These are phyloP conservation scores for Pythium brachiatum DNA, from an alignment of 352 stramenopile species.

Conservation along the genomic window DNA sequence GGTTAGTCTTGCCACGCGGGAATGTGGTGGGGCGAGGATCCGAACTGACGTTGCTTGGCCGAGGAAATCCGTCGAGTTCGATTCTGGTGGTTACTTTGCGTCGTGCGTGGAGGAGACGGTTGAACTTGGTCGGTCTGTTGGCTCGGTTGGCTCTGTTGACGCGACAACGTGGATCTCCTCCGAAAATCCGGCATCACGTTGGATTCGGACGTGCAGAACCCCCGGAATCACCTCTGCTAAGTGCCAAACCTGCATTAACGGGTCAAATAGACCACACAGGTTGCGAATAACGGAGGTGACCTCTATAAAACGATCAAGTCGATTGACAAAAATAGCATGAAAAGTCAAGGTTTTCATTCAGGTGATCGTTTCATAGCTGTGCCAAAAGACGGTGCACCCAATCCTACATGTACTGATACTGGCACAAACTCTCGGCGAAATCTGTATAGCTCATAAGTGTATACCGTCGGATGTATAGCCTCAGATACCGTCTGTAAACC, in stretches of 20 bases:
- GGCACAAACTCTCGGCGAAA: too few relatives aligned
- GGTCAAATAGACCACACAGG: too few relatives aligned
- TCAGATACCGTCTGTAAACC: constrained; percentile 1
- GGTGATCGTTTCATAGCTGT: not conserved
- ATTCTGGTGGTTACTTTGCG: constrained; percentile 16
- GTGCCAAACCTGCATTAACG: not conserved
- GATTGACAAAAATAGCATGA: too few relatives aligned
- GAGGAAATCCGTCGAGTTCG: not conserved
- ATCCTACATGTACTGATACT: too few relatives aligned
- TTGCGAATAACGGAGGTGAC: too few relatives aligned
- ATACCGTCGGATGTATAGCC: not conserved
- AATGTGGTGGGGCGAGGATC: not conserved
- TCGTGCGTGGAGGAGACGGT: not conserved
- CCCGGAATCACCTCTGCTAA: constrained; percentile 11
- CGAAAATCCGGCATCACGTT: not conserved
- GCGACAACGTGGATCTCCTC: constrained; percentile 6
- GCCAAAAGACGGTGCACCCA: not conserved
- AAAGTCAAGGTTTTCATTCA: too few relatives aligned
- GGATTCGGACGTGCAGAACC: constrained; percentile 23
- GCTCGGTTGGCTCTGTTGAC: constrained; percentile 4
- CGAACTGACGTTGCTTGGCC: not conserved
- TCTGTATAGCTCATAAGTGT: too few relatives aligned
- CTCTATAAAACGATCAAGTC: not conserved
- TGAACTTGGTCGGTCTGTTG: constrained; percentile 19
- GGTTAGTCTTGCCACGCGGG: not conserved